Evolutionary conservation across 495 filamentous ascomycete species (phyloP).

Genomic region (Penicillium odoratum): DNA sequence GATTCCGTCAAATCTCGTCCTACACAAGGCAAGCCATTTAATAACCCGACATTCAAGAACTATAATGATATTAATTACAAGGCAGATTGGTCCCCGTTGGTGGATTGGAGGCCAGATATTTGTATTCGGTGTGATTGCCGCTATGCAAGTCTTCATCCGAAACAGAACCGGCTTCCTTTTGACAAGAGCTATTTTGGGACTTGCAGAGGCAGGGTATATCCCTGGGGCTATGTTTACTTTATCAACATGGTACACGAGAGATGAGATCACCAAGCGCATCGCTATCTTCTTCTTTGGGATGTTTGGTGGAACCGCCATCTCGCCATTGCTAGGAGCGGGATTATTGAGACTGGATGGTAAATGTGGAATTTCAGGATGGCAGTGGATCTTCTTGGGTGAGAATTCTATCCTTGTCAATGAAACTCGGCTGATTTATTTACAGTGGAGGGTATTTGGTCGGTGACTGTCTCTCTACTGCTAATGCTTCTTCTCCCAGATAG

Average conservation of each 20-base stretch:
- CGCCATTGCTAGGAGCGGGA: slow-evolving; percentile 46
- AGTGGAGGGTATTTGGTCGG: slow-evolving; percentile 48
- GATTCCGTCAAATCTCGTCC: slow-evolving; percentile 52
- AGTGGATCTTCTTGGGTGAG: slow-evolving; percentile 55
- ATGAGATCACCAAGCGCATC: slow-evolving; percentile 51
- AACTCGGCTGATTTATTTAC: neutral
- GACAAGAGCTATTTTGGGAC: slow-evolving; percentile 48
- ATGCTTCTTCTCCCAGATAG: slow-evolving; percentile 38
- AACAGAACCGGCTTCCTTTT: slow-evolving; percentile 43
- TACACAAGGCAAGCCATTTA: slow-evolving; percentile 19
- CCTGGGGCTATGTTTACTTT: slow-evolving; percentile 55
- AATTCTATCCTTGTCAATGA: neutral
- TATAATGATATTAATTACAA: slow-evolving; percentile 11
- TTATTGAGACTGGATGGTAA: slow-evolving; percentile 49
- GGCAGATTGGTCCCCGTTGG: slow-evolving; percentile 45
- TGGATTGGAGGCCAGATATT: slow-evolving; percentile 56
- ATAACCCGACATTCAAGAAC: neutral
- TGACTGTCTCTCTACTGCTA: slow-evolving; percentile 29
- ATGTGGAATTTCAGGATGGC: slow-evolving; percentile 53
- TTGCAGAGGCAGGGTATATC: slow-evolving; percentile 58
- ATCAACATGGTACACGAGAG: slow-evolving; percentile 56
- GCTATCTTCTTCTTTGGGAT: slow-evolving; percentile 55
- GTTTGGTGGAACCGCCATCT: slow-evolving; percentile 47
- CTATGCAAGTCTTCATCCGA: slow-evolving; percentile 53
- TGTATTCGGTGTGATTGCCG: slow-evolving; percentile 51